Conservation (phyloP, 1,139 yeast species). For the Taphrina confusa region DNA sequence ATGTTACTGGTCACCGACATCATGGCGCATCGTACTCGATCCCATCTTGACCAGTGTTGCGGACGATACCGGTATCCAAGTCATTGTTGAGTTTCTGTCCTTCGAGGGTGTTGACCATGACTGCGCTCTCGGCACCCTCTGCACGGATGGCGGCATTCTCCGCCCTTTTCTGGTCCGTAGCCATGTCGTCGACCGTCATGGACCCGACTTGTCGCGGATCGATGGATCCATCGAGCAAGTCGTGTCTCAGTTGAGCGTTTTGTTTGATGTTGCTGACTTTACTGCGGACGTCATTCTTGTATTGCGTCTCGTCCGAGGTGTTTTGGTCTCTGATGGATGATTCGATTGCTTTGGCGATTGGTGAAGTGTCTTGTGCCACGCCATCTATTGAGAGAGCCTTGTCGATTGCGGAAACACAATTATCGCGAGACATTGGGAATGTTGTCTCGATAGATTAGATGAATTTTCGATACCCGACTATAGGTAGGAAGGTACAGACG, state of each 20-base stretch:
- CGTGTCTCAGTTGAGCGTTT: constrained; percentile 2
- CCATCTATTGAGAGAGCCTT: constrained; percentile 10
- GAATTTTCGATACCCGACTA: no score
- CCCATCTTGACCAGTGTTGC: constrained; percentile 33
- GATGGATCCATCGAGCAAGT: constrained; percentile 1
- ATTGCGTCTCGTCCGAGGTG: constrained; percentile 7
- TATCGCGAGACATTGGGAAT: constrained; percentile 29
- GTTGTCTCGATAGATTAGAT: no score
- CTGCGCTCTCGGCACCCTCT: constrained; percentile 1
- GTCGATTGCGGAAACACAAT: constrained; percentile 17
- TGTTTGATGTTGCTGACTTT: constrained; percentile 19
- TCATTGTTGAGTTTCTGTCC: neutral
- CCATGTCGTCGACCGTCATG: constrained; percentile 21
- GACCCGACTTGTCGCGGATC: neutral
- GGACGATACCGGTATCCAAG: constrained; percentile 16
- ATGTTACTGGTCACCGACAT: neutral
- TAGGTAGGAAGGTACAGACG: no score
- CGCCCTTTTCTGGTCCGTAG: constrained; percentile 20
- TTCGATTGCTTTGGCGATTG: constrained; percentile 10
- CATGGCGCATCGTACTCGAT: constrained; percentile 33
- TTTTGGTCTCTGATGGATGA: constrained; percentile 7
- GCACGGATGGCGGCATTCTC: constrained; percentile 27
- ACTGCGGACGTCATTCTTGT: constrained; percentile 21
- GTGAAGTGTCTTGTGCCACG: neutral
- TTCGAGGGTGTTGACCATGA: constrained; percentile 14